Base-by-base conservation (phyloP, 75 land plant genomes). In the Sequoiadendron giganteum region DNA sequence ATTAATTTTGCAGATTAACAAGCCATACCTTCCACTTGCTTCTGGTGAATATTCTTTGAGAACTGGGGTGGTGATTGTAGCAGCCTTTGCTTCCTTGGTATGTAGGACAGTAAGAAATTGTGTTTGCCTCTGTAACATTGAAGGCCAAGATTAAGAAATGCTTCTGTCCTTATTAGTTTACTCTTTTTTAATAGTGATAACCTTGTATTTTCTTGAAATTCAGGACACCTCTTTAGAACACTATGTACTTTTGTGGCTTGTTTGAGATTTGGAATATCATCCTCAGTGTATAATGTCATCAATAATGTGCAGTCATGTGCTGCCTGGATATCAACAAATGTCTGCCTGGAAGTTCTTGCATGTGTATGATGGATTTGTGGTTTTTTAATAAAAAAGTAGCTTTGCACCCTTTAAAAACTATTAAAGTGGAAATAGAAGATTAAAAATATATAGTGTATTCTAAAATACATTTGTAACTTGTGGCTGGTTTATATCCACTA, bases 21-120 rank as follows among this genome's bases (percentile, higher is more conserved):
- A 98, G 89, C 99, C 99, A 75, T 89, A 93, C 91, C 97, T 98
- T 87, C 99, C 99, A 38, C 90, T 98, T 85, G 99, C 99, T 65
- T 98, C 99, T 83, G 99, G 99, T 72, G 99, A 98, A 91, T 98
- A 90, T 89, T 95, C 99, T 45, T 38, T 92, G 30, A 84, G 83
- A 48, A 97, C 96, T 88, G 99, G 95, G 13, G 84, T 93, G 10
- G 58, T 89, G 1, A 87, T 98, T 52, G 93, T 97, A 13, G 77
- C 92, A 32, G 79, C 89, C 15, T 98, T 87, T 93, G 96, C 99
- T 68, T 82, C 92, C 79, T 36, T 95, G 99, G 99, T 98, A 94
- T 54, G 90, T 86, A 84, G 52, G 56, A 25, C 47, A 19, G 9
- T 65, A 42, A 32, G 85, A 49, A 43, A 84, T 85, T 42, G n/a